Base-by-base conservation (phyloP, 164 flowering plant genomes). In the Chimonanthus salicifolius region DNA sequence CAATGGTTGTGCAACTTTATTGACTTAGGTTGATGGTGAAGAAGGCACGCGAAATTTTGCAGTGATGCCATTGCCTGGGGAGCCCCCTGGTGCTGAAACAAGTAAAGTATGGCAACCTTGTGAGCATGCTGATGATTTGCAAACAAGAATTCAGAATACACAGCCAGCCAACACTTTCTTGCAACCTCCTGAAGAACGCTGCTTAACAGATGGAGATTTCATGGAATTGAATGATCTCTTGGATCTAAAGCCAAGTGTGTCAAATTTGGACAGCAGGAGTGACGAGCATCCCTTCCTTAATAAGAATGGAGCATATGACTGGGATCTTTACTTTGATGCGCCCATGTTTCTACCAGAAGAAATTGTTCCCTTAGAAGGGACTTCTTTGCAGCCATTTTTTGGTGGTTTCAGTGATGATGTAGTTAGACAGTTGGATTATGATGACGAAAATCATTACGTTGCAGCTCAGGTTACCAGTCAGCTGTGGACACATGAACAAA, bases 221-320 rank as follows among this genome's bases (percentile, higher is more conserved):
- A 72, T 94, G 68, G 97, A 96, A 80, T 82, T 92, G 60, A 77
- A 88, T 80, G 99, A 96, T 84, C 92, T 96, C 60, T 1, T 83
- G 54, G 85, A 80, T 73, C 83, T 84, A 20, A 85, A 79, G 62
- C 84, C 87, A 65, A 69, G 69, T 20, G 49, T 68, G 50, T 65
- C 79, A 4, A 58, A 49, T 45, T 45, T 58, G 60, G 73, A 68
- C 15, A 48, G 65, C 20, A 68, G 77, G 50, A 60, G n/a, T 7
- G 76, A 73, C 46, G 74, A 68, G 64, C 72, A 82, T 72, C 81
- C 74, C 16, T 10, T 10, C 33, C 10, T 44, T 46, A 84, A 80
- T n/a, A 51, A 78, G 9, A 85, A 80, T 83, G 84, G 83, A 20
- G 75, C 90, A 58, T 67, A 78, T 66, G 92, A 80, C 54, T 46